These are phyloP conservation scores for Xylaria venustula DNA, from an alignment of 495 filamentous ascomycete species.

Conservation along the genomic window DNA sequence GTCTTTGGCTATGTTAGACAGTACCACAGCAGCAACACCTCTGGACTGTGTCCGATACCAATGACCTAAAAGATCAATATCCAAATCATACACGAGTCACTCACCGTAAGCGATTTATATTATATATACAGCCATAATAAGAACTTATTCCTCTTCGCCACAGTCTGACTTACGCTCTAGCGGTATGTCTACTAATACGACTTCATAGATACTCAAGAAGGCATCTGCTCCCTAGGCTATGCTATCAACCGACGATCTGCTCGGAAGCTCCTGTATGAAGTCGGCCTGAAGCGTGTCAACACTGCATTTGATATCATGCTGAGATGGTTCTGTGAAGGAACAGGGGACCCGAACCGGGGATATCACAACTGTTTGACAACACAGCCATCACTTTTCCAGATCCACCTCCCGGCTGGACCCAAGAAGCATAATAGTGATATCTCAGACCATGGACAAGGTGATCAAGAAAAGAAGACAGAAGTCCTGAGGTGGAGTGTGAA, in stretches of 20 bases:
- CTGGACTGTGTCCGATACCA: constrained; percentile 26
- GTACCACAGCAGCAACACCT: constrained; percentile 31
- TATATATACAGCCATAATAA: no score
- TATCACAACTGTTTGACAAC: constrained; percentile 30
- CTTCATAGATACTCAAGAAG: constrained; percentile 25
- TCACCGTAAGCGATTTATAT: constrained; percentile 20
- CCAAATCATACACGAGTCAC: constrained; percentile 31
- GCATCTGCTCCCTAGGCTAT: constrained; percentile 34
- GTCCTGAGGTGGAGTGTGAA: constrained; percentile 31
- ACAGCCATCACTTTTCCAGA: constrained; percentile 30
- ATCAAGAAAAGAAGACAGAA: constrained; percentile 20
- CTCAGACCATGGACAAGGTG: constrained; percentile 26
- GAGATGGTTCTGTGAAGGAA: constrained; percentile 30
- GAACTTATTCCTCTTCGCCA: no score
- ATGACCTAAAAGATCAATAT: constrained; percentile 25
- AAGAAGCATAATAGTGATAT: constrained; percentile 31
- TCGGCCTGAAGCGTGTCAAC: constrained; percentile 25
- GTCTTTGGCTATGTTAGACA: constrained; percentile 1
- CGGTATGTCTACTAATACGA: neutral
- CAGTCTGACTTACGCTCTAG: no score
- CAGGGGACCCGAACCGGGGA: constrained; percentile 16
- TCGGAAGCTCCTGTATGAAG: constrained; percentile 26
- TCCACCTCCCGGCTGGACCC: constrained; percentile 27
- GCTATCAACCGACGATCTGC: constrained; percentile 29
- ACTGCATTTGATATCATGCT: constrained; percentile 29